phyloP scores from a whole-genome alignment of 225 moss, liverwort and hornwort genomes.

The Pseudoscleropodium purum region DNA sequence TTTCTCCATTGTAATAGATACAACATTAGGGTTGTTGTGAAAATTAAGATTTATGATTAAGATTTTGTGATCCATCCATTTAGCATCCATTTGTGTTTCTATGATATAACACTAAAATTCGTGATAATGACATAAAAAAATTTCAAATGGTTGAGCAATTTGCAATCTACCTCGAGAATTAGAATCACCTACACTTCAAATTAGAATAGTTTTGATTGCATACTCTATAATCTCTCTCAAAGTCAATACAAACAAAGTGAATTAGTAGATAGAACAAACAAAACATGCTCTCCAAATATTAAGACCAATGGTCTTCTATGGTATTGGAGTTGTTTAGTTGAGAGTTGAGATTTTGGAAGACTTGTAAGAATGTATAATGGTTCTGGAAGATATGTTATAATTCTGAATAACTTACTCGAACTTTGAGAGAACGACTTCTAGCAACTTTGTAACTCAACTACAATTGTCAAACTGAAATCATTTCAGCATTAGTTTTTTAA shows the following conservation, averaged over 20 bases:
- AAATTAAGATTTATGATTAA: not conserved
- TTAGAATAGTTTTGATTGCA: no score
- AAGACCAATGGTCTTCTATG: not conserved
- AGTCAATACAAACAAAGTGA: not conserved
- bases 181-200: not conserved
- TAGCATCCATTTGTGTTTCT: not conserved
- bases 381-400: not conserved
- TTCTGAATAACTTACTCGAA: not conserved
- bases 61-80: not conserved
- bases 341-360: not conserved
- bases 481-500: not conserved
- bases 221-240: not conserved
- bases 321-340: not conserved
- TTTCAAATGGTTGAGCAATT: not conserved
- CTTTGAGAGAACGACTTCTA: not conserved
- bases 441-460: not conserved
- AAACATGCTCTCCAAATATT: not conserved
- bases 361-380: not conserved
- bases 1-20: not conserved
- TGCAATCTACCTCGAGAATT: not conserved
- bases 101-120: not conserved
- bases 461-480: not conserved
- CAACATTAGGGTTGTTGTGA: not conserved
- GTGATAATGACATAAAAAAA: not conserved
- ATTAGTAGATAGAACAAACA: not conserved